Percentiles rank a stretch among this genome's conserved stretches.
These are phyloP conservation scores for Backusella circina DNA, from an alignment of 192 early-diverging fungal species.

Conservation along the genomic window DNA sequence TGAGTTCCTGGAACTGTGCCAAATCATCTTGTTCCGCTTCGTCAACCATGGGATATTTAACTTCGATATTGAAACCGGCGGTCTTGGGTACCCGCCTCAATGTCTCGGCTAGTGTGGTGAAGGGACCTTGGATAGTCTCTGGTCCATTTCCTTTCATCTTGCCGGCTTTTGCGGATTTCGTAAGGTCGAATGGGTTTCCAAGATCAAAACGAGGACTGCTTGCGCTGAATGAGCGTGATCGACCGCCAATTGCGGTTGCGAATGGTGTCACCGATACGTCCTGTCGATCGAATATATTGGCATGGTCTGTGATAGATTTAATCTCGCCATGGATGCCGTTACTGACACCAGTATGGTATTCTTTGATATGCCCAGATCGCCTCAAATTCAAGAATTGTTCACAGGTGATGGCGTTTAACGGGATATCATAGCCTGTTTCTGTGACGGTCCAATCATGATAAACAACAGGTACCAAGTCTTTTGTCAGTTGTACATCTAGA, in stretches of 20 bases:
- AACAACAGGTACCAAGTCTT: slow-evolving; percentile 79
- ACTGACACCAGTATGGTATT: slow-evolving; percentile 34
- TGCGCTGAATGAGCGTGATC: slow-evolving; percentile 46
- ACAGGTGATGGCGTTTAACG: slow-evolving; percentile 60
- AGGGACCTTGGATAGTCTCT: slow-evolving; percentile 79
- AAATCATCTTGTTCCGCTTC: slow-evolving; percentile 80
- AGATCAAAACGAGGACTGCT: background rate
- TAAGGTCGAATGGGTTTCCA: background rate
- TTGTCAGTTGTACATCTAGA: slow-evolving; percentile 87
- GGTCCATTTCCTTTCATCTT: slow-evolving; percentile 74
- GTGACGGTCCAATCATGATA: slow-evolving; percentile 94
- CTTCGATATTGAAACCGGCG: slow-evolving; percentile 91
- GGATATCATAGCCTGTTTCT: slow-evolving; percentile 66
- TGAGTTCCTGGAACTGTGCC: slow-evolving; percentile 69
- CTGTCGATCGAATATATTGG: background rate
- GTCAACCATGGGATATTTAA: slow-evolving; percentile 92
- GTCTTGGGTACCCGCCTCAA: slow-evolving; percentile 68
- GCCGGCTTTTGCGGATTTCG: slow-evolving; percentile 23
- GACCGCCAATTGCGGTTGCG: background rate
- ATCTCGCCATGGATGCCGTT: slow-evolving; percentile 17
- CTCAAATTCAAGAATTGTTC: slow-evolving; percentile 64
- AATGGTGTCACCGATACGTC: background rate
- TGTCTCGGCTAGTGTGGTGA: slow-evolving; percentile 78
- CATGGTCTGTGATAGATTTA: slow-evolving; percentile 14
- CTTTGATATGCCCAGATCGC: slow-evolving; percentile 40